Percentiles rank a stretch among this genome's conserved stretches.
phyloP scores from a whole-genome alignment of 768 basidiomycete genomes.

The Phanerodontia chrysosporium region DNA sequence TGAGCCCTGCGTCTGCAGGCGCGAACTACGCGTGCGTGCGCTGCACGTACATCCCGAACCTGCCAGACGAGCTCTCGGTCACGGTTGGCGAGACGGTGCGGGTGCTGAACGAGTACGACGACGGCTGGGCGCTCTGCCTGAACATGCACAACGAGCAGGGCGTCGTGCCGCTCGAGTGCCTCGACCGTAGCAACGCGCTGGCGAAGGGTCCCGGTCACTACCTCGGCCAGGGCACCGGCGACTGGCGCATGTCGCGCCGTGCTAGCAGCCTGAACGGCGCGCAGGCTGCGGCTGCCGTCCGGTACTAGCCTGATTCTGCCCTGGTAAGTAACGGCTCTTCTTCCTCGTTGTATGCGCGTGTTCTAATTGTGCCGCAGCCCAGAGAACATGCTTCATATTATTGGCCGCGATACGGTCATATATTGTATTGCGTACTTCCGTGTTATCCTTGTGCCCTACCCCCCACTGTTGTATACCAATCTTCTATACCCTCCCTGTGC shows the following conservation, averaged over 20 bases:
- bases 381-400: background rate
- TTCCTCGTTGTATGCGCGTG: background rate
- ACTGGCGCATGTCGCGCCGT: conserved; percentile 19
- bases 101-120: conserved; percentile 61
- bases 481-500: background rate
- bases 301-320: background rate
- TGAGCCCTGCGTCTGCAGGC: background rate
- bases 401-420: background rate
- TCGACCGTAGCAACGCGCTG: conserved; percentile 25
- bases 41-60: conserved; percentile 59
- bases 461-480: background rate
- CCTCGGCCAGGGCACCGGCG: conserved; percentile 17
- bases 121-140: conserved; percentile 70
- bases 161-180: conserved; percentile 78
- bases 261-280: conserved; percentile 20
- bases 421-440: background rate
- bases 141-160: conserved; percentile 59
- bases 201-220: conserved; percentile 4
- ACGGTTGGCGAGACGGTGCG: conserved; percentile 53
- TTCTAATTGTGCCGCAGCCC: background rate
- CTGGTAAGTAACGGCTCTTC: background rate
- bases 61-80: conserved; percentile 71
- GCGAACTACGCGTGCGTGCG: conserved; percentile 37
- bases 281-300: background rate
- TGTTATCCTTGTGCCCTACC: background rate